Conservation (phyloP, 1,284 basidiomycete genomes). For the Veloporphyrellus conicus region DNA sequence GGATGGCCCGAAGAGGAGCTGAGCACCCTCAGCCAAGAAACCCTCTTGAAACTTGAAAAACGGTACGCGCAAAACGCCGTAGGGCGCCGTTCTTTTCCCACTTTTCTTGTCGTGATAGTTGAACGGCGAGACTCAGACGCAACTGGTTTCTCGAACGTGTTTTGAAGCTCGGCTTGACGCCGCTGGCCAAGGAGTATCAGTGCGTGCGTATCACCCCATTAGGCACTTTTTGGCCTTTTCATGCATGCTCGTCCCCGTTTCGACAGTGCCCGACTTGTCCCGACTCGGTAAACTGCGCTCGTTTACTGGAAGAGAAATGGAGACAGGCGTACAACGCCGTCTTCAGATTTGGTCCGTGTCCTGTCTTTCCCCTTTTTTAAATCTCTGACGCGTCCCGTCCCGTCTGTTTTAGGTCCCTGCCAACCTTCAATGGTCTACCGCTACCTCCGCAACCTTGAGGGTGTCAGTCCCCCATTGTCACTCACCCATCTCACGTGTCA, state of each 20-base stretch:
- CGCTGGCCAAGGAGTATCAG: slow-evolving; percentile 86
- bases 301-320: slow-evolving; percentile 93
- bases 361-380: neutral
- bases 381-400: neutral
- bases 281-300: slow-evolving; percentile 73
- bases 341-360: slow-evolving; percentile 71
- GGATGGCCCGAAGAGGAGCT: slow-evolving; percentile 82
- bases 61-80: slow-evolving; percentile 43
- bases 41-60: slow-evolving; percentile 83
- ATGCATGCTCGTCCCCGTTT: neutral
- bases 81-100: neutral
- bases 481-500: slow-evolving; percentile 84
- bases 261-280: slow-evolving; percentile 77
- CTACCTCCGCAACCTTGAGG: slow-evolving; percentile 77
- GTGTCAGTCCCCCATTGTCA: slow-evolving; percentile 73
- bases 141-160: slow-evolving; percentile 94
- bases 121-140: slow-evolving; percentile 44
- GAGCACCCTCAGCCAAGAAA: slow-evolving; percentile 71
- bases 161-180: slow-evolving; percentile 83
- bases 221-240: neutral
- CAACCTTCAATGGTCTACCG: slow-evolving; percentile 89
- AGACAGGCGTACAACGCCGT: slow-evolving; percentile 80
- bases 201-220: slow-evolving; percentile 49
- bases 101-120: neutral
- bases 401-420: slow-evolving; percentile 53